Percentiles rank a stretch among this genome's conserved stretches.
These are phyloP conservation scores for Trichosporon coremiiforme DNA, from an alignment of 1,284 basidiomycete genomes.

Conservation along the genomic window DNA sequence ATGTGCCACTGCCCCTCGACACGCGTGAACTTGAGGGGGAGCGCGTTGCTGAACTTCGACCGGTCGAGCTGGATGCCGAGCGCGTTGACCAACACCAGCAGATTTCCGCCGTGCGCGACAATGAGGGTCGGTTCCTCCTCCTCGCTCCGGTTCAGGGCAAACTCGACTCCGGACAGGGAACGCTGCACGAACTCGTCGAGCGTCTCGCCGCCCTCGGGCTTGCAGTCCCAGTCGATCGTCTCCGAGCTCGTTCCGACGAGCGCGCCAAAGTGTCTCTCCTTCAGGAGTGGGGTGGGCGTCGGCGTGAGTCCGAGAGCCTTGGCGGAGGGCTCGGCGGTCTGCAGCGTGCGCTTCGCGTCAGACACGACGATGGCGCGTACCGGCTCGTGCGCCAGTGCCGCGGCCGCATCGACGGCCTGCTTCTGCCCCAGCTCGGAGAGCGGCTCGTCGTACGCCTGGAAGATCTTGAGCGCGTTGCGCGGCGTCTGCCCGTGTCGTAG, in stretches of 20 bases:
- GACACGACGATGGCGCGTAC: constrained; percentile 18
- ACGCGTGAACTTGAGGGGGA: constrained; percentile 26
- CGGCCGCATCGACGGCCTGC: constrained; percentile 21
- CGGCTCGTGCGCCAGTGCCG: constrained; percentile 2
- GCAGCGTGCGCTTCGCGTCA: constrained; percentile 28
- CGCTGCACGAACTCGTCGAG: constrained; percentile 26
- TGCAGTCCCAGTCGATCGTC: constrained; percentile 29
- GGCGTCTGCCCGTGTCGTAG: constrained; percentile 28
- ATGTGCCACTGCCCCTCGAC: constrained; percentile 17
- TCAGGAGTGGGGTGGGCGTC: constrained; percentile 10
- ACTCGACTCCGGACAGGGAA: constrained; percentile 19
- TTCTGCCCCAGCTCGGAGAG: constrained; percentile 18
- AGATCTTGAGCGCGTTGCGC: constrained; percentile 23
- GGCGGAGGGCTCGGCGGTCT: constrained; percentile 23
- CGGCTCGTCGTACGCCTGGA: constrained; percentile 27
- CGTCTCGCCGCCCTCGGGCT: constrained; percentile 26
- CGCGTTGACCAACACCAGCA: constrained; percentile 20
- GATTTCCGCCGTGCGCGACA: constrained; percentile 30
- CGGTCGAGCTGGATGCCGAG: constrained; percentile 17
- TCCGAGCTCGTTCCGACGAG: constrained; percentile 25
- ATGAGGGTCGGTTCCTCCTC: constrained; percentile 39
- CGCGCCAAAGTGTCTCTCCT: constrained; percentile 26
- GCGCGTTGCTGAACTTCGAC: constrained; percentile 22
- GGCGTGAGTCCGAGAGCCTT: constrained; percentile 12
- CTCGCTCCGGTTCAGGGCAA: constrained; percentile 40